phyloP scores from a whole-genome alignment of 306 rosid genomes.

The Begonia masoniana region DNA sequence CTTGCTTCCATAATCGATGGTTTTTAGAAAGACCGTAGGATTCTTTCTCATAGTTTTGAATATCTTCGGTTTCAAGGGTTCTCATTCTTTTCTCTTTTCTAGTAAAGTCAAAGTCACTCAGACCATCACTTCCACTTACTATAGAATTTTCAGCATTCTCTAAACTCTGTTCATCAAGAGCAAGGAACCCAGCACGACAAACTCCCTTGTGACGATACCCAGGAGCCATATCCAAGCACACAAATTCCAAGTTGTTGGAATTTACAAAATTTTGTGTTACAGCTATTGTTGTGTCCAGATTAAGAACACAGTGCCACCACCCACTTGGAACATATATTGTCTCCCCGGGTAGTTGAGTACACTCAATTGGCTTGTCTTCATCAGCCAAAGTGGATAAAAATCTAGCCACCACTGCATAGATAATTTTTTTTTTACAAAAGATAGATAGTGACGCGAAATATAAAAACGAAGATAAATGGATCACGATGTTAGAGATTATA shows the following conservation, averaged over 20 bases:
- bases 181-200: slow-evolving; percentile 93
- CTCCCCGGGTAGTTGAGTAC: slow-evolving; percentile 95
- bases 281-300: slow-evolving; percentile 86
- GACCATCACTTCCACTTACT: slow-evolving; percentile 15
- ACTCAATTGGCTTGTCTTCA: slow-evolving; percentile 95
- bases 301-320: slow-evolving; percentile 99
- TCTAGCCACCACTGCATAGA: slow-evolving; percentile 94
- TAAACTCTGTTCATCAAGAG: slow-evolving; percentile 47
- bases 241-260: slow-evolving; percentile 78
- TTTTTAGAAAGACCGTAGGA: slow-evolving; percentile 26
- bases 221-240: slow-evolving; percentile 98
- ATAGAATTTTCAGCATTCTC: slow-evolving; percentile 31
- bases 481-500: slow-evolving; percentile 11
- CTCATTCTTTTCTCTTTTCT: slow-evolving; percentile 68
- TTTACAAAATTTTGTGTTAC: slow-evolving; percentile 91
- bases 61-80: slow-evolving; percentile 39
- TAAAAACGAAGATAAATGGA: slow-evolving; percentile 8
- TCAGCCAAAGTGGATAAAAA: slow-evolving; percentile 92
- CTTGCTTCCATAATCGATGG: slow-evolving; percentile 49
- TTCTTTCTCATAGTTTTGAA: slow-evolving; percentile 17
- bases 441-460: slow-evolving; percentile 4
- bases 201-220: slow-evolving; percentile 95
- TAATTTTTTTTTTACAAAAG: slow-evolving; percentile 4
- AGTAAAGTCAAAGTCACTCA: slow-evolving; percentile 26
- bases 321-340: slow-evolving; percentile 96